Base-by-base conservation (phyloP, 2,329 filamentous ascomycete genomes). In the Aspergillus sp. region DNA sequence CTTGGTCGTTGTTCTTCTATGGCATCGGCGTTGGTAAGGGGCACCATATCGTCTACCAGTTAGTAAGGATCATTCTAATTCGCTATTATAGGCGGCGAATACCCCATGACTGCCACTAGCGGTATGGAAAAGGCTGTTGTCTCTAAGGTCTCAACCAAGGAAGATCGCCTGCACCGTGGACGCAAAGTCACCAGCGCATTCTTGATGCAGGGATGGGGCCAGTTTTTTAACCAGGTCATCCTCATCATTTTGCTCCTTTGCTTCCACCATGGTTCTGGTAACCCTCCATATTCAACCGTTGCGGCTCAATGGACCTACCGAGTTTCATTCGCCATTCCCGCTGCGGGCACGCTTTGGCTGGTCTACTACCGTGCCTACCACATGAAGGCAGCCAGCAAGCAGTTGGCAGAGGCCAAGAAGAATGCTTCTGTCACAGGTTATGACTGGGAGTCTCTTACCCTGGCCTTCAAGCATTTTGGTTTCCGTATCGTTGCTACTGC, bases 121-220 rank as follows among this genome's bases (percentile, higher is more conserved):
- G 90, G 89, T 50, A 94, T 97, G 82, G 89, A 95, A 67, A 88
- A 90, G 61, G 85, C 88, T 10, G 85, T 90, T 41, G 82, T 86
- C n/a, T 73, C 88, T 34, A 90, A 85, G 66, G 72, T 95, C 45
- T 96, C 91, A 4, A 95, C 89, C 48, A 85, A 84, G 52, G 88
- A 95, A 45, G 91, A 97, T 67, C 88, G 91, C 65, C 82, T 97
- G 45, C 91, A 97, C 74, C 88, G 91, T 71, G 91, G 91, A 54
- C 87, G 91, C 63, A 94, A 94, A 69, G 91, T 96, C 65, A 95
- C 89, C 55, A 88, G 85, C 67, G 90, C 91, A 48, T 97, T 97
- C 75, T 71, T 97, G 70, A 96, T 97, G 91, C 91, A 97, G 71
- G 91, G 91, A 45, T 97, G 91, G 91, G 91, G 91, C 55, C 91